Evolutionary conservation across 2,329 filamentous ascomycete species (phyloP).

Genomic region (Aureobasidium mangrovei): DNA sequence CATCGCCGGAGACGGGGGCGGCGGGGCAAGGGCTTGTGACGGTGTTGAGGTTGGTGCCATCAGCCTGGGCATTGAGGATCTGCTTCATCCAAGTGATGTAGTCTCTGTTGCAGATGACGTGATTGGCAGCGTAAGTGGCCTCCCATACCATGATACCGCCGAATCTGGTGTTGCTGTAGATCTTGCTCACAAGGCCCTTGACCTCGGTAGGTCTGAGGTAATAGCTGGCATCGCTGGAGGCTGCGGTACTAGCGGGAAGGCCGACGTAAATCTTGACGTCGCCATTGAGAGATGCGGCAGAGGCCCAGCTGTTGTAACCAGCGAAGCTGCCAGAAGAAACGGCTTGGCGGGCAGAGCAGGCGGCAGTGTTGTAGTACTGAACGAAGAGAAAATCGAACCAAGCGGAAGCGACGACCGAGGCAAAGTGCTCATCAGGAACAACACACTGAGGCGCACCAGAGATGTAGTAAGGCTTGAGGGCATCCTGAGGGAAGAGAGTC

Average conservation of each 20-base stretch:
- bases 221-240: constrained; percentile 24
- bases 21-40: constrained; percentile 12
- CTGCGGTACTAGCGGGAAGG: constrained; percentile 28
- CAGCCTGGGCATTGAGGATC: constrained; percentile 26
- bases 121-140: constrained; percentile 41
- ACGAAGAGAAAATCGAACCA: constrained; percentile 38
- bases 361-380: constrained; percentile 38
- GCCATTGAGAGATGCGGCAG: constrained; percentile 30
- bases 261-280: constrained; percentile 47
- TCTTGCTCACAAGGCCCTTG: constrained; percentile 35
- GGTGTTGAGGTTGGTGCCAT: constrained; percentile 17
- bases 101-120: constrained; percentile 34
- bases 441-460: constrained; percentile 41
- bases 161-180: constrained; percentile 36
- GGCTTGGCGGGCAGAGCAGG: constrained; percentile 41
- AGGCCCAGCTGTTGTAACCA: constrained; percentile 41
- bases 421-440: constrained; percentile 39
- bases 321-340: constrained; percentile 28
- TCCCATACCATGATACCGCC: constrained; percentile 55
- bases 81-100: constrained; percentile 44
- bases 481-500: constrained; percentile 29
- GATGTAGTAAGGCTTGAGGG: constrained; percentile 37
- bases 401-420: constrained; percentile 30
- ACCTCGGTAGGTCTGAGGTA: constrained; percentile 43
- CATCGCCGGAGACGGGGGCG: constrained; percentile 15